Conservation (phyloP, 2,329 filamentous ascomycete genomes). For the Fusarium sp. region DNA sequence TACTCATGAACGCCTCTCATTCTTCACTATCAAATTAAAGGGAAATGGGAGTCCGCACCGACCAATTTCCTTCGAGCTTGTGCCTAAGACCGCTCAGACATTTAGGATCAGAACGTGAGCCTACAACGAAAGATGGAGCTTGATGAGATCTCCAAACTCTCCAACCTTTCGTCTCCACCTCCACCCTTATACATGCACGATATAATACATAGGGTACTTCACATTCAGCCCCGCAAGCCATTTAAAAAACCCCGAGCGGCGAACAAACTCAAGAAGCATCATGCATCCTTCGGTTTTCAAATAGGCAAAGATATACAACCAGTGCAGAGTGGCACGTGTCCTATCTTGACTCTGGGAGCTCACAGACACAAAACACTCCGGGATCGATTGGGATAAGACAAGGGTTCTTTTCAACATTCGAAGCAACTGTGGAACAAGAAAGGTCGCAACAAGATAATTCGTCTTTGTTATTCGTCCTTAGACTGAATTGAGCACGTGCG, state of each 20-base stretch:
- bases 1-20: neutral
- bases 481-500: slow-evolving; percentile 40
- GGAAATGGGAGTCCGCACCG: slow-evolving; percentile 13
- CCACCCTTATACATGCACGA: neutral
- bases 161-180: slow-evolving; percentile 34
- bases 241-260: neutral
- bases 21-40: neutral
- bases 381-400: slow-evolving; percentile 1
- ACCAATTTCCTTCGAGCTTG: slow-evolving; percentile 9
- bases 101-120: slow-evolving; percentile 5
- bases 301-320: slow-evolving; percentile 23
- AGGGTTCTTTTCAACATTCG: slow-evolving; percentile 11
- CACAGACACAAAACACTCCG: slow-evolving; percentile 4
- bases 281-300: slow-evolving; percentile 8
- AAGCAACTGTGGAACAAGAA: slow-evolving; percentile 8
- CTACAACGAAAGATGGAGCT: slow-evolving; percentile 14
- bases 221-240: neutral
- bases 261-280: slow-evolving; percentile 4
- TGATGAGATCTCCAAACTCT: slow-evolving; percentile 27
- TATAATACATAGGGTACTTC: neutral
- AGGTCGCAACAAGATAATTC: slow-evolving; percentile 14
- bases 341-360: slow-evolving; percentile 19
- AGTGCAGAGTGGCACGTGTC: slow-evolving; percentile 42
- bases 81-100: neutral
- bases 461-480: slow-evolving; percentile 29